Conservation (phyloP, 2,329 filamentous ascomycete genomes). For the Xylariaceae sp. region DNA sequence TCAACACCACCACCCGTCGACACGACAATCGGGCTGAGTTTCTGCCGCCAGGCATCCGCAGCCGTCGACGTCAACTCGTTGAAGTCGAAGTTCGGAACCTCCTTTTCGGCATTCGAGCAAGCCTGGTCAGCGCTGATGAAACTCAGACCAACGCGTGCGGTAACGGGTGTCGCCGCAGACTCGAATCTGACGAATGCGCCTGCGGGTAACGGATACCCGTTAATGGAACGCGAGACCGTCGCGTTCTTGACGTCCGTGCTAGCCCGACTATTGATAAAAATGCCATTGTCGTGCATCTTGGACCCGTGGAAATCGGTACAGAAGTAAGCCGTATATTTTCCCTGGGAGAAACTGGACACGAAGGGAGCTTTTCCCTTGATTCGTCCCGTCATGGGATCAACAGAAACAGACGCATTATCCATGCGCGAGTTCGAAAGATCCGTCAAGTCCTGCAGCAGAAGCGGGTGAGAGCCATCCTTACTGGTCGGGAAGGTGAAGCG, state of each 20-base stretch:
- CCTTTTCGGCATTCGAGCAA: conserved; percentile 61
- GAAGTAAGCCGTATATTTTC: conserved; percentile 56
- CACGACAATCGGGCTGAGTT: conserved; percentile 54
- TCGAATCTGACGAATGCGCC: conserved; percentile 62
- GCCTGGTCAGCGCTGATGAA: conserved; percentile 63
- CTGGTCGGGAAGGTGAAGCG: conserved; percentile 55
- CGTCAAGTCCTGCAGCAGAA: conserved; percentile 60
- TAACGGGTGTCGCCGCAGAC: conserved; percentile 45
- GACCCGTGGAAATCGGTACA: conserved; percentile 63
- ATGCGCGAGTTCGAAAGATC: conserved; percentile 58
- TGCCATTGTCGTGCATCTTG: conserved; percentile 52
- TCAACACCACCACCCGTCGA: conserved; percentile 48
- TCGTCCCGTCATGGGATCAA: conserved; percentile 52
- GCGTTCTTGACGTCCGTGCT: conserved; percentile 43
- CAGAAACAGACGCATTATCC: conserved; percentile 50
- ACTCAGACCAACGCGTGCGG: conserved; percentile 62
- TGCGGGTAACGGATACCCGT: conserved; percentile 50
- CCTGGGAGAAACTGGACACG: conserved; percentile 59
- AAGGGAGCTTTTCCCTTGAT: conserved; percentile 60
- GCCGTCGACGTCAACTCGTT: conserved; percentile 47
- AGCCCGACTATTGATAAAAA: conserved; percentile 55
- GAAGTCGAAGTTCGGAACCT: conserved; percentile 66
- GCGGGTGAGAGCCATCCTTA: conserved; percentile 43
- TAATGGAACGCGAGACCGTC: conserved; percentile 45
- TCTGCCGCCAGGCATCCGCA: conserved; percentile 53